Evolutionary conservation across 2,329 filamentous ascomycete species (phyloP).

Genomic region (Cytospora piceae): DNA sequence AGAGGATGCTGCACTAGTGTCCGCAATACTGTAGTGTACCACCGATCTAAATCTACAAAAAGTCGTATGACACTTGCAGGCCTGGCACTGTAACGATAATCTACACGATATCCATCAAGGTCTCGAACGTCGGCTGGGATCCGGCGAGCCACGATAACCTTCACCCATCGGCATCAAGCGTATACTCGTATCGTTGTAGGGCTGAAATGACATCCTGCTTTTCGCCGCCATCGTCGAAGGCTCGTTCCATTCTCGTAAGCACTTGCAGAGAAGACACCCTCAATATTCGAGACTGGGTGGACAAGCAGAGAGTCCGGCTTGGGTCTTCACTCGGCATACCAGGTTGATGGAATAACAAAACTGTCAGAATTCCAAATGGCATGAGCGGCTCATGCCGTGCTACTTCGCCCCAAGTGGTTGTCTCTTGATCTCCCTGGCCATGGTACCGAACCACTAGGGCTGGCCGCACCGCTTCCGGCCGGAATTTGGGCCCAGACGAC

Average conservation of each 20-base stretch:
- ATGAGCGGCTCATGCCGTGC: conserved; percentile 1
- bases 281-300: neutral
- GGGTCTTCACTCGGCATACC: neutral
- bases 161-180: neutral
- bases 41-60: conserved; percentile 13
- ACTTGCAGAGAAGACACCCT: neutral
- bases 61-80: conserved; percentile 25
- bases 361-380: neutral
- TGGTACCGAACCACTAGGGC: conserved; percentile 1
- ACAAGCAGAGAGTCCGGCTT: neutral
- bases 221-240: neutral
- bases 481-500: neutral
- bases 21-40: neutral
- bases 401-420: neutral
- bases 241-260: neutral
- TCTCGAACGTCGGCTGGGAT: neutral
- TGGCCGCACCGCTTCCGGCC: neutral
- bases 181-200: neutral
- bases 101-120: neutral
- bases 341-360: neutral
- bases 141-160: neutral
- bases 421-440: neutral
- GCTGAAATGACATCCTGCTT: neutral
- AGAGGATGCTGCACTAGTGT: neutral
- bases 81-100: conserved; percentile 13